Base-by-base conservation (phyloP, 2,329 filamentous ascomycete species). In the Keithomyces neogunnii region DNA sequence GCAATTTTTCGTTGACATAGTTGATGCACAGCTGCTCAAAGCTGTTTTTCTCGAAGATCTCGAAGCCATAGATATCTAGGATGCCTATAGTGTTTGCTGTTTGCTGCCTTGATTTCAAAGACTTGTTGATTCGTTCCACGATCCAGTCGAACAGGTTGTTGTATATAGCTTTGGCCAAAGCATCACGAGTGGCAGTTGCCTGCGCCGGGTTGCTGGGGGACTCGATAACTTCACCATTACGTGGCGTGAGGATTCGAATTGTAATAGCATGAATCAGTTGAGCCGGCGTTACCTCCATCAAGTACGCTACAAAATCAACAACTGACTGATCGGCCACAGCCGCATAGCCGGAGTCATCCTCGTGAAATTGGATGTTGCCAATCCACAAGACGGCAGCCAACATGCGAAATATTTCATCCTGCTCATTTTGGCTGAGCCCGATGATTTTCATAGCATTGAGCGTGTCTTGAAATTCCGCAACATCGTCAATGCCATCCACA, bases 1-100 rank as follows among this genome's bases (percentile, higher is more conserved):
- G 93, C 52, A 99, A 75, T 71, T 99, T 99, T 72, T 99, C 93
- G 69, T 99, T 99, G 64, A 97, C 95, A 64, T 97, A 99, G 74
- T 99, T 99, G 78, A 99, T 99, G 72, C 93, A 99, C 6, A 99
- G 81, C 70, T 99, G 93, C 68, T 99, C 93, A 63, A 99, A 99
- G 58, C 89, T 96, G 74, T 99, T 99, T 73, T 92, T 93, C 67
- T 99, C 93, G 60, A 99, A 99, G 59, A 99, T 99, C 66, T 99
- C 93, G 63, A 99, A 99, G 2, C 93, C 93, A 67, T 99, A 99
- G 59, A 99, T 99, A 77, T 99, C 93, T 59, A 99, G 78, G 64
- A 99, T 97, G 64, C 93, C 93, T 59, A 99, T 93, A 3, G 88
- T 88, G 67, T 96, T 93, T 42, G 82, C 74, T 3, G 91, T 80